Conservation (phyloP, 768 basidiomycete species). For the Tylopilus sp. region DNA sequence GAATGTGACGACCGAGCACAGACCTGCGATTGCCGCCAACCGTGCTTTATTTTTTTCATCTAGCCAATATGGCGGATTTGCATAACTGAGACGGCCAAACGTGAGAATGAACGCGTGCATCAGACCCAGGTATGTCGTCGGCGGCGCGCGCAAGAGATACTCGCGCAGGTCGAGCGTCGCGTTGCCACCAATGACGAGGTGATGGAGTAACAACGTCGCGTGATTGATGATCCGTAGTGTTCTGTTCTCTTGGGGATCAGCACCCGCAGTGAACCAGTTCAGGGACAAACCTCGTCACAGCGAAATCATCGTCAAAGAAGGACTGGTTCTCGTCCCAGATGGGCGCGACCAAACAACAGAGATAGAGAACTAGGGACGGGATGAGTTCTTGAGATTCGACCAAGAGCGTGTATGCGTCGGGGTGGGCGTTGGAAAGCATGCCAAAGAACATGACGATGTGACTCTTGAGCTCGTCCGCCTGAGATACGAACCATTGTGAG, state of each 20-base stretch:
- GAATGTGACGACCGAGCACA: slow-evolving; percentile 13
- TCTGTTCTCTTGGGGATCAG: slow-evolving; percentile 34
- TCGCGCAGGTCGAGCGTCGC: slow-evolving; percentile 51
- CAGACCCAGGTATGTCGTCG: slow-evolving; percentile 57
- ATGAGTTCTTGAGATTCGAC: slow-evolving; percentile 53
- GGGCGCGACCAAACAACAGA: slow-evolving; percentile 48
- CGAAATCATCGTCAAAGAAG: slow-evolving; percentile 35
- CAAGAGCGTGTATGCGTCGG: slow-evolving; percentile 37
- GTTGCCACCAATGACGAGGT: slow-evolving; percentile 52
- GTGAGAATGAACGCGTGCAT: slow-evolving; percentile 72
- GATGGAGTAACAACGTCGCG: slow-evolving; percentile 56
- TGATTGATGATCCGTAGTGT: slow-evolving; percentile 49
- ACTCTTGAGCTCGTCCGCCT: slow-evolving; percentile 37
- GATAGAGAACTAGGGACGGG: slow-evolving; percentile 59
- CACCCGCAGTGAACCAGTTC: not conserved
- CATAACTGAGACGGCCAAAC: slow-evolving; percentile 71
- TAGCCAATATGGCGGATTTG: slow-evolving; percentile 63
- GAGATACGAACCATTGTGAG: slow-evolving; percentile 3
- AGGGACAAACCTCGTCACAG: slow-evolving; percentile 22
- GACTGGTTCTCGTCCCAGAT: slow-evolving; percentile 66
- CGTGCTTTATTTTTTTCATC: slow-evolving; percentile 36
- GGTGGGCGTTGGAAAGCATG: slow-evolving; percentile 37
- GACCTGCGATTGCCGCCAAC: slow-evolving; percentile 48
- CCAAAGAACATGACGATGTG: slow-evolving; percentile 40
- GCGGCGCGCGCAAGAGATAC: slow-evolving; percentile 53